These are phyloP conservation scores for Daldinia eschscholtzii DNA, from an alignment of 2,329 filamentous ascomycete species.

Conservation along the genomic window DNA sequence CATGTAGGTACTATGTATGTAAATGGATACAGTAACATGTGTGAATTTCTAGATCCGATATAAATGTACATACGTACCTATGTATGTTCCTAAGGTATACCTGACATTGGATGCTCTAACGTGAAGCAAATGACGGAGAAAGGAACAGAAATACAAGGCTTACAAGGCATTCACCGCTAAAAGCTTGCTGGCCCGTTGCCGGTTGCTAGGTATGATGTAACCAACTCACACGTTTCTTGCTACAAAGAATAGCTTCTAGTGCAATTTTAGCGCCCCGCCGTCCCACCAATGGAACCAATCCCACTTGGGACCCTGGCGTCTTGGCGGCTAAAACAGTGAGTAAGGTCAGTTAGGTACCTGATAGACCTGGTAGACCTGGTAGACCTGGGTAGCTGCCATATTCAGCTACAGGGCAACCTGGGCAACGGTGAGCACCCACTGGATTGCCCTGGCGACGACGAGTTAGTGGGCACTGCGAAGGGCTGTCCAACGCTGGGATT, in stretches of 20 bases:
- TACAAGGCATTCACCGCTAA: slow-evolving; percentile 44
- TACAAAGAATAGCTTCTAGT: slow-evolving; percentile 30
- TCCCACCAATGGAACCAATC: slow-evolving; percentile 33
- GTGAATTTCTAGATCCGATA: background rate
- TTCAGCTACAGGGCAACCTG: slow-evolving; percentile 39
- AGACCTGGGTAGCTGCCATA: slow-evolving; percentile 38
- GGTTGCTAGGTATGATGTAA: slow-evolving; percentile 46
- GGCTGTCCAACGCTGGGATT: slow-evolving; percentile 33
- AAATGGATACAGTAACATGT: background rate
- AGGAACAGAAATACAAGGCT: slow-evolving; percentile 8
- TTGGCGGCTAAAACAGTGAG: slow-evolving; percentile 40
- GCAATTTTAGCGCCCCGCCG: slow-evolving; percentile 40
- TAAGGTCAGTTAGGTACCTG: slow-evolving; percentile 32
- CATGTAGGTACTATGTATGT: background rate
- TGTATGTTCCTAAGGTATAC: background rate
- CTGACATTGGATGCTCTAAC: too few species aligned
- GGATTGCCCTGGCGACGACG: slow-evolving; percentile 49
- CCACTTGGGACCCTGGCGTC: slow-evolving; percentile 28
- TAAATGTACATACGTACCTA: background rate
- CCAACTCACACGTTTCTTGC: slow-evolving; percentile 37
- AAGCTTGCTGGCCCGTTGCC: slow-evolving; percentile 8
- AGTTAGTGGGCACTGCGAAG: slow-evolving; percentile 35
- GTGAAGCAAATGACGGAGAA: background rate
- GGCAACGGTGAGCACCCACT: slow-evolving; percentile 40
- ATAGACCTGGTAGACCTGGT: slow-evolving; percentile 34